phyloP scores from a whole-genome alignment of 208 protist genomes.

The Acanthamoeba rhysodes region DNA sequence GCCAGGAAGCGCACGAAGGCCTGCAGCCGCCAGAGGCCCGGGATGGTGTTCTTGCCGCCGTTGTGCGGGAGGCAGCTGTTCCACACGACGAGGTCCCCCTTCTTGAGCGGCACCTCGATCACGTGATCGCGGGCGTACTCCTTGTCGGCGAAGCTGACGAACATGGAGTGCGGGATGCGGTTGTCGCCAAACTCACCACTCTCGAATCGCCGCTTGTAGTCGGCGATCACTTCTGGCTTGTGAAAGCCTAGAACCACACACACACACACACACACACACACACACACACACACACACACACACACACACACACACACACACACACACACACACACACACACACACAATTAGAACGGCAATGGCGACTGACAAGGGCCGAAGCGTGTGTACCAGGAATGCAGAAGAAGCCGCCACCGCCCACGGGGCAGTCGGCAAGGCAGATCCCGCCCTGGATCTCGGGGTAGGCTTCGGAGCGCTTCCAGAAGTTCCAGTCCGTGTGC shows the following conservation, averaged over 20 bases:
- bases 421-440: not conserved
- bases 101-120: constrained; percentile 10
- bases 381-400: not conserved
- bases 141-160: not conserved
- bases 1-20: not conserved
- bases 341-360: too few species aligned
- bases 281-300: too few species aligned
- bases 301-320: too few species aligned
- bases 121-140: not conserved
- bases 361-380: not conserved
- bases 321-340: too few species aligned
- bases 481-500: constrained; percentile 7
- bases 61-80: not conserved
- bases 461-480: not conserved
- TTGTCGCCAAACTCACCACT: constrained; percentile 1
- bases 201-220: not conserved
- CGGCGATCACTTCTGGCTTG: not conserved
- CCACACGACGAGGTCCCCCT: constrained; percentile 15
- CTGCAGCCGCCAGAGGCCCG: not conserved
- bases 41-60: not conserved
- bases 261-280: not conserved
- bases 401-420: constrained; percentile 21
- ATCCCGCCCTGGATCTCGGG: not conserved
- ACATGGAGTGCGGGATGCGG: not conserved
- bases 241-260: not conserved